Percentiles rank a stretch among this genome's conserved stretches.
These are phyloP conservation scores for Candida boidinii DNA, from an alignment of 805 yeast species.

Conservation along the genomic window DNA sequence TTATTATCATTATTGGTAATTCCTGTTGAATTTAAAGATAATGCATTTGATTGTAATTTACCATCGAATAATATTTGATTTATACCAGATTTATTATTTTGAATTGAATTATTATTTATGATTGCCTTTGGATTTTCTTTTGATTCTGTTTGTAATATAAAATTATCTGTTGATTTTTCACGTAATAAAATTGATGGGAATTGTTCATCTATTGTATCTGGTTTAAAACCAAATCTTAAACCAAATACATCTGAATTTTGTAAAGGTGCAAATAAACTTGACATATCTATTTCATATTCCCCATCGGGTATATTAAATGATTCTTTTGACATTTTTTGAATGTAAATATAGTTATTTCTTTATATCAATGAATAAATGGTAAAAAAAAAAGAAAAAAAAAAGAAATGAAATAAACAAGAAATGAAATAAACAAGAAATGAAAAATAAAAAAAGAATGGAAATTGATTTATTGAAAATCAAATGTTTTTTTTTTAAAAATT, in stretches of 20 bases:
- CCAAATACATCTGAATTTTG: conserved; percentile 20
- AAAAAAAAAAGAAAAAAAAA: no score
- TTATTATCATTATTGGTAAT: background rate
- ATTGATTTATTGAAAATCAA: no score
- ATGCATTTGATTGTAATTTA: conserved; percentile 7
- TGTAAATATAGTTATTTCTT: no score
- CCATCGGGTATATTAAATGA: conserved; percentile 24
- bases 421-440: no score
- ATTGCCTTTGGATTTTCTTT: conserved; percentile 13
- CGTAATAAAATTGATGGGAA: conserved; percentile 15
- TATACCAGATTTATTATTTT: background rate
- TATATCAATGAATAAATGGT: no score
- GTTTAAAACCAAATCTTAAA: conserved; percentile 25
- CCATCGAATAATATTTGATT: conserved; percentile 23
- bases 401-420: no score
- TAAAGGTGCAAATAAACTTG: conserved; percentile 13
- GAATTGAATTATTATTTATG: conserved; percentile 3
- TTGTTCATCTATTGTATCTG: conserved; percentile 22
- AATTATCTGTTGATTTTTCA: conserved; percentile 10
- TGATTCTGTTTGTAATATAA: conserved; percentile 18
- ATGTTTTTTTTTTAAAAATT: no score
- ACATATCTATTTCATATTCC: conserved; percentile 25
- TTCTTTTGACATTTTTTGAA: background rate
- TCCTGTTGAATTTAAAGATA: background rate
- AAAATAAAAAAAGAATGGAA: no score